Percentiles rank a stretch among this genome's conserved stretches.
These are phyloP conservation scores for Sporothrix humicola DNA, from an alignment of 2,329 filamentous ascomycete genomes.

Conservation along the genomic window DNA sequence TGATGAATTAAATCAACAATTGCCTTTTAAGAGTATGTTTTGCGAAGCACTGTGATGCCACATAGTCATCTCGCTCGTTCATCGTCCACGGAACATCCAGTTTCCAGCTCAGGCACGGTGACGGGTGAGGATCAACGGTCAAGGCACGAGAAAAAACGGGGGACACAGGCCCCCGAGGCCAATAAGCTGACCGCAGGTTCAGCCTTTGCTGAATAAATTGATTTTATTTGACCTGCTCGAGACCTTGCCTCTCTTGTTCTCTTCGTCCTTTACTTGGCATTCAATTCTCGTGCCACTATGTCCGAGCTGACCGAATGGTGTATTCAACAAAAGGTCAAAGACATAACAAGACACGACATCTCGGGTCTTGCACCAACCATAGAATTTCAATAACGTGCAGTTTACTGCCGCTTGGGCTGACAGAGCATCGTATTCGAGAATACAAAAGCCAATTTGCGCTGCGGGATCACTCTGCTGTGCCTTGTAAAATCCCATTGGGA, in stretches of 20 bases:
- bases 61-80: neutral
- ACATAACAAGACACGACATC: neutral
- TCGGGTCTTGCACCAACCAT: neutral
- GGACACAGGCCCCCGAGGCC: conserved; percentile 11
- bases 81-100: neutral
- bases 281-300: neutral
- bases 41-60: neutral
- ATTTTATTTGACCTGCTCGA: neutral
- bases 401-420: neutral
- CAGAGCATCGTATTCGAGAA: neutral
- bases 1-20: neutral
- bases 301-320: neutral
- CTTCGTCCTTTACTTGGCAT: neutral
- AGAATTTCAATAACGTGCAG: neutral
- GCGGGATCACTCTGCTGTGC: conserved; percentile 10
- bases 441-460: neutral
- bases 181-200: conserved; percentile 23
- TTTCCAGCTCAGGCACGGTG: conserved; percentile 4
- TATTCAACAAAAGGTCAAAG: too few relatives aligned
- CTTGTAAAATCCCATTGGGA: neutral
- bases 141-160: neutral
- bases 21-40: neutral
- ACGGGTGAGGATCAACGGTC: conserved; percentile 13
- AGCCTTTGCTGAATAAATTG: neutral
- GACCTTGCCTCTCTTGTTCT: neutral